phyloP scores from a whole-genome alignment of 2,329 filamentous ascomycete species.

The Escovopsis sp. region DNA sequence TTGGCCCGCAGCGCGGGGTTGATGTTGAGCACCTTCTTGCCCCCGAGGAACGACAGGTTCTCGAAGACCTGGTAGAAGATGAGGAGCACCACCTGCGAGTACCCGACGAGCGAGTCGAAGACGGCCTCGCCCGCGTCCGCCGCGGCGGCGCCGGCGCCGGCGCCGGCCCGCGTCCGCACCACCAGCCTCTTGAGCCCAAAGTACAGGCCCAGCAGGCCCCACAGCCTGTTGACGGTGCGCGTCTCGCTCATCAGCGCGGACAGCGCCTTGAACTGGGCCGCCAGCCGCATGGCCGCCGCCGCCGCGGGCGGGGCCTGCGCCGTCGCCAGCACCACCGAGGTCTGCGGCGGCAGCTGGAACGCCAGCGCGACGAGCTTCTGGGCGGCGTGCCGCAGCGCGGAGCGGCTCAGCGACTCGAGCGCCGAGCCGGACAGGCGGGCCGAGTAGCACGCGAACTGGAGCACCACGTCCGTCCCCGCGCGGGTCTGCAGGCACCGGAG shows the following conservation, averaged over 20 bases:
- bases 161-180: conserved; percentile 13
- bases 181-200: conserved; percentile 45
- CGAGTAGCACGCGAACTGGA: conserved; percentile 55
- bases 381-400: conserved; percentile 39
- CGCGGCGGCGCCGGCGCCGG: conserved; percentile 8
- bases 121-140: conserved; percentile 15
- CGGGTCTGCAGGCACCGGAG: conserved; percentile 53
- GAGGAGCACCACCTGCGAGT: conserved; percentile 53
- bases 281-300: conserved; percentile 32
- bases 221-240: conserved; percentile 60
- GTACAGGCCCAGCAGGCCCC: conserved; percentile 62
- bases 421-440: conserved; percentile 39
- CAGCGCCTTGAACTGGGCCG: conserved; percentile 42
- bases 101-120: conserved; percentile 38
- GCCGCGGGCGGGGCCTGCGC: conserved; percentile 24
- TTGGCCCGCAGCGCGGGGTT: conserved; percentile 39
- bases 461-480: conserved; percentile 52
- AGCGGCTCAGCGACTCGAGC: conserved; percentile 38
- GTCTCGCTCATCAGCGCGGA: conserved; percentile 54
- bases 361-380: conserved; percentile 38
- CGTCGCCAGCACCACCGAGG: conserved; percentile 30
- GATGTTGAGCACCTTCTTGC: conserved; percentile 54
- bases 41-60: conserved; percentile 64
- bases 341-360: conserved; percentile 34
- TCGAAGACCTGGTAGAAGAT: conserved; percentile 65